Base-by-base conservation (phyloP, 2,329 filamentous ascomycete species). In the Neofusicoccum laricinum region DNA sequence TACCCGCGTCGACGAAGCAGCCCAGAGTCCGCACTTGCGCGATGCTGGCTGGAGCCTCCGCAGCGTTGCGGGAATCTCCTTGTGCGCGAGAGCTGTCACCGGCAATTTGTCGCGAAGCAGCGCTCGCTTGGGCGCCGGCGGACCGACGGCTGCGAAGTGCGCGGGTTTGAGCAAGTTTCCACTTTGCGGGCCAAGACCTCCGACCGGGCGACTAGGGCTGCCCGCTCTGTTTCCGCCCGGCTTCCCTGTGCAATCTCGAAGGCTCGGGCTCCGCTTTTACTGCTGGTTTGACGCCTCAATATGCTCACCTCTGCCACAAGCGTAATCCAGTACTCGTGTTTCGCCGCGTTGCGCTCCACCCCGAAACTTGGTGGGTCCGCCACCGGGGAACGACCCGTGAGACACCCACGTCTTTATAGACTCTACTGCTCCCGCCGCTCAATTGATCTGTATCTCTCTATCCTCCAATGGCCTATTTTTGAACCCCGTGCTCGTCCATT, bases 161-260 rank as follows among this genome's bases (percentile, higher is more conserved):
- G 62, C 50, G 32, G 17, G 34, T 58, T 64, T 64, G 62, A 58
- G 62, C 62, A 64, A 57, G 43, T 64, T 64, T 58, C 40, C 21
- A 21, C 30, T 45, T 46, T 46, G 21, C 55, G 38, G 17, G 50
- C 61, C 61, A 64, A 64, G 61, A n/a, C 59, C 30, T 30, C 45
- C 45, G 49, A 53, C 8, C 49, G 34, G 10, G 49, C 50, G 50
- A 36, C 32, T 53, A 53, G 34, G 32, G 36, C 36, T 40, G 38
- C 51, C 41, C 55, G 40, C 36, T 30, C 19, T 41, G 17, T 43
- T 57, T 43, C 51, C 51, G 51, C 55, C 55, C 40, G 17, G 55
- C 41, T 59, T 59, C 55, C 55, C 41, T 45, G n/a, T 19, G 55
- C 15, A 59, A 59, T 59, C 55, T 59, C n/a, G 30, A 59, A 21